Base-by-base conservation (phyloP, 2,329 filamentous ascomycete species). In the Aaosphaeria pasadenensis region DNA sequence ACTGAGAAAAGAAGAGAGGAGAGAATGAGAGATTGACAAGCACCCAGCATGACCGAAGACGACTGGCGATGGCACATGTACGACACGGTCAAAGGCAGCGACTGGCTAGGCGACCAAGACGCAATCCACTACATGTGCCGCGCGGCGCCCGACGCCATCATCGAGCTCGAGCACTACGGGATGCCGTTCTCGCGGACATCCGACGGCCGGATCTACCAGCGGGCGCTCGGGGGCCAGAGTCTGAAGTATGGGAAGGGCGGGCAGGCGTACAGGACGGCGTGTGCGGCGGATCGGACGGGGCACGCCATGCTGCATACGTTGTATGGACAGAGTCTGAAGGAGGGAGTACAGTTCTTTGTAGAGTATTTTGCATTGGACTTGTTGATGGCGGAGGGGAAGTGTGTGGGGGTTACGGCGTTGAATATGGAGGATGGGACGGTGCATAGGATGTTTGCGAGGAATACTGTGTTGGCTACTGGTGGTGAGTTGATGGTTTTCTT, bases 21-120 rank as follows among this genome's bases (percentile, higher is more conserved):
- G n/a, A n/a, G n/a, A n/a, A n/a, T n/a, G n/a, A n/a, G n/a, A n/a
- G n/a, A n/a, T n/a, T n/a, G n/a, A n/a, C n/a, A n/a, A n/a, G n/a
- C n/a, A n/a, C n/a, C 7, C 41, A 60, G 55, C 57, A 79, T 79
- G 75, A 74, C 74, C 36, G 67, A 75, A 55, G 79, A 82, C 60
- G 78, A 81, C 54, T 83, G 77, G 77, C 71, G 78, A 48, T 82
- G 79, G 79, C 79, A 83, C 61, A 79, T 81, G 75, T 83, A 82
- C 63, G 78, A 82, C 58, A 81, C 78, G 0, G 77, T 82, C 33
- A 82, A 82, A 66, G 79, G 79, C 11, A 77, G 73, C 6, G 79
- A 83, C 62, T 83, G 79, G 79, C 72, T 82, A 4, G 79, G 79
- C 42, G 79, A 83, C 58, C 79, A 83, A 65, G 77, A 82, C 57